Percentiles rank a stretch among this genome's conserved stretches.
Conservation (phyloP, 148 eudicot genomes). For the Salicornia ramosissima region DNA sequence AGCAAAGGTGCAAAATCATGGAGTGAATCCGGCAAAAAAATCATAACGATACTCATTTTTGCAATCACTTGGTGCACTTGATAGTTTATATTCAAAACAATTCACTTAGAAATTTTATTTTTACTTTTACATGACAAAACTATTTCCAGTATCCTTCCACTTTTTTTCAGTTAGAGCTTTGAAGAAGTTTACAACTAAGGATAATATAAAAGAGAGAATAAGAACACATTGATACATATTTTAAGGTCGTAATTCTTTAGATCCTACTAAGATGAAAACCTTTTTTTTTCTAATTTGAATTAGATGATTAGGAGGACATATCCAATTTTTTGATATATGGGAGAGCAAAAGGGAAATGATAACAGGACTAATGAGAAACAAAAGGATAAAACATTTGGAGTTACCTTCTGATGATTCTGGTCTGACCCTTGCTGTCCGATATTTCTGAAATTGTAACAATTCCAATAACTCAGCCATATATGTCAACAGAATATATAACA, state of each 20-base stretch:
- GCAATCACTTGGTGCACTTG: neutral
- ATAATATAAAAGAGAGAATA: neutral
- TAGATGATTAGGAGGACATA: too few relatives aligned
- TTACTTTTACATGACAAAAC: neutral
- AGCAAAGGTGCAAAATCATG: neutral
- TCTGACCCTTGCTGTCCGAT: conserved; percentile 79
- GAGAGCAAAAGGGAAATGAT: neutral
- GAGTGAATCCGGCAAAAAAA: neutral
- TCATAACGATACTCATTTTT: too few relatives aligned
- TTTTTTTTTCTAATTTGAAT: neutral
- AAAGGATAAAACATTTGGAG: neutral
- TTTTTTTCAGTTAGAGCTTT: neutral
- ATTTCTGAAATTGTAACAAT: conserved; percentile 50
- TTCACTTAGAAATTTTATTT: neutral
- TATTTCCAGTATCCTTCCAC: neutral
- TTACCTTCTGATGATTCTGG: conserved; percentile 79
- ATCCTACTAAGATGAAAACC: neutral
- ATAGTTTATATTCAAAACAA: neutral
- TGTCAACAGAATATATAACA: neutral
- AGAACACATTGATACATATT: neutral
- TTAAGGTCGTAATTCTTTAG: neutral
- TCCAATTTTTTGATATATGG: neutral
- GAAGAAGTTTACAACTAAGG: neutral
- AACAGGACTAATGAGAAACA: neutral
- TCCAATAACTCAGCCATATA: conserved; percentile 11